Percentiles rank a stretch among this genome's conserved stretches.
Evolutionary conservation across 257 asterid genomes (phyloP).

Genomic region (Cinchona pubescens): DNA sequence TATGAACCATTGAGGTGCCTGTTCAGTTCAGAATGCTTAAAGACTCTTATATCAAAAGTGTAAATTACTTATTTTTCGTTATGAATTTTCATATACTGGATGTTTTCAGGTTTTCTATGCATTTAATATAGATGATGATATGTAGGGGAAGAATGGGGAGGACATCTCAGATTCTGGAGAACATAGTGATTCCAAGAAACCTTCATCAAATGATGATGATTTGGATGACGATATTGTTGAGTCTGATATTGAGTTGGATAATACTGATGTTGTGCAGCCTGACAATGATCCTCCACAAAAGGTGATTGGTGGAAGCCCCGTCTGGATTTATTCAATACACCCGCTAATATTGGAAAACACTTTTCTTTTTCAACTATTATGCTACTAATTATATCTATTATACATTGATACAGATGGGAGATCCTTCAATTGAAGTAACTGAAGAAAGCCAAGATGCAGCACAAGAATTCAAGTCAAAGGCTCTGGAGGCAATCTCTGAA

Average conservation of each 20-base stretch:
- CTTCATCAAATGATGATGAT: conserved; percentile 23
- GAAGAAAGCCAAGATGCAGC: conserved; percentile 66
- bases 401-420: conserved; percentile 60
- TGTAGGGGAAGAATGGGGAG: conserved; percentile 42
- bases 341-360: not conserved
- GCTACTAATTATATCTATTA: not conserved
- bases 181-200: conserved; percentile 17
- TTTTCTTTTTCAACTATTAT: not conserved
- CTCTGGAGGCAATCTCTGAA: conserved; percentile 53
- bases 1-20: not conserved
- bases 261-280: conserved; percentile 53
- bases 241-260: conserved; percentile 75
- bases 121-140: not conserved
- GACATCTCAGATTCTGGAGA: conserved; percentile 20
- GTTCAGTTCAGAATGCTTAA: not conserved
- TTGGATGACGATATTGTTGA: conserved; percentile 55
- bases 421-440: conserved; percentile 53
- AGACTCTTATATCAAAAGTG: not conserved
- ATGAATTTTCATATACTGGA: not conserved
- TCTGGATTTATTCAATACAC: not conserved
- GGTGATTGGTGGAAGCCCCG: conserved; percentile 38
- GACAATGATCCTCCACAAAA: conserved; percentile 64
- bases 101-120: not conserved
- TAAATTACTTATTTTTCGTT: not conserved
- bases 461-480: conserved; percentile 50